These are phyloP conservation scores for Yarrowia divulgata DNA, from an alignment of 805 yeast species.

Conservation along the genomic window DNA sequence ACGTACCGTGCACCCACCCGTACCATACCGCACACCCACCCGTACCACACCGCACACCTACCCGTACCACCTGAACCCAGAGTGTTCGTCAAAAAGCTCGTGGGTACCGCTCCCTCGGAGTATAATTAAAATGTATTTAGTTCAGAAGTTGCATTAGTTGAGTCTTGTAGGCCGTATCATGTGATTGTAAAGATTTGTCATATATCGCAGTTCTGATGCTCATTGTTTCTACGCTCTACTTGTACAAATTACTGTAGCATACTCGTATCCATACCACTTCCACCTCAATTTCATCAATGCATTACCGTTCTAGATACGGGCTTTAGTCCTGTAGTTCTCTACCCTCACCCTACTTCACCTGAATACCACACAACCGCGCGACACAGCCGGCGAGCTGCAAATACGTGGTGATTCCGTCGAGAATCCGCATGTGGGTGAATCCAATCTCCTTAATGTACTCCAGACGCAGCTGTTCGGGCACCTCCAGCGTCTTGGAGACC, in stretches of 20 bases:
- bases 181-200: too few relatives aligned
- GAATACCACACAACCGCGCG: slow-evolving; percentile 56
- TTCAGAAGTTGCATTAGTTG: slow-evolving; percentile 14
- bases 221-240: too few relatives aligned
- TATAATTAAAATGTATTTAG: slow-evolving; percentile 25
- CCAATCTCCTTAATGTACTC: slow-evolving; percentile 88
- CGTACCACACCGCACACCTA: too few relatives aligned
- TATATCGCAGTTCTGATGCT: too few relatives aligned
- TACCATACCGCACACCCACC: too few relatives aligned
- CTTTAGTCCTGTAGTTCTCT: too few relatives aligned
- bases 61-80: slow-evolving; percentile 5
- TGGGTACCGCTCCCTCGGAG: slow-evolving; percentile 13
- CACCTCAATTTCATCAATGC: background rate
- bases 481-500: slow-evolving; percentile 76
- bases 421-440: slow-evolving; percentile 84
- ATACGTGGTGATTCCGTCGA: slow-evolving; percentile 91
- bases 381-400: slow-evolving; percentile 85
- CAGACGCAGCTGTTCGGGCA: slow-evolving; percentile 70
- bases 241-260: too few relatives aligned
- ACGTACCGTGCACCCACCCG: too few relatives aligned
- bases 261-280: too few relatives aligned
- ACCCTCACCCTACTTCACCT: background rate
- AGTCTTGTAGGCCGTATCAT: too few relatives aligned
- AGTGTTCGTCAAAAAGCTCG: slow-evolving; percentile 11
- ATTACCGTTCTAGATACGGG: background rate